Conservation (phyloP, 2,329 filamentous ascomycete species). For the Ilyonectria sp. region DNA sequence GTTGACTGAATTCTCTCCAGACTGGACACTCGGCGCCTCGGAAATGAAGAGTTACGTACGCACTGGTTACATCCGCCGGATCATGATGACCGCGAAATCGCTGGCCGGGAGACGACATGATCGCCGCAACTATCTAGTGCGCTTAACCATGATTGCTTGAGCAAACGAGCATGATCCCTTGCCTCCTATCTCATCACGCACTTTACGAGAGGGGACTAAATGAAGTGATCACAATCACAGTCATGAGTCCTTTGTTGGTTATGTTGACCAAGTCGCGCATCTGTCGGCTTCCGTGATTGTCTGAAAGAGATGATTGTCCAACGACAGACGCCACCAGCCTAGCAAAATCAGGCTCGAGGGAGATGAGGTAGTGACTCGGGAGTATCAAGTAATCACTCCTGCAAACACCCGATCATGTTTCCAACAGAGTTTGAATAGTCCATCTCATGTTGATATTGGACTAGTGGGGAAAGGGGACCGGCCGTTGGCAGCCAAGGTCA, state of each 20-base stretch:
- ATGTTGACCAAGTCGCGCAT: not conserved
- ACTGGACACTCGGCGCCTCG: not conserved
- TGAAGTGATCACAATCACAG: not conserved
- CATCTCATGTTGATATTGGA: not conserved
- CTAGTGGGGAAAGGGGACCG: too few relatives aligned
- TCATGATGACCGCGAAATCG: not conserved
- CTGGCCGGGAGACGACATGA: conserved; percentile 1
- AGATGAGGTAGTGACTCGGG: too few relatives aligned
- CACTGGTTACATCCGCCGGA: not conserved
- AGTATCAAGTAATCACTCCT: not conserved
- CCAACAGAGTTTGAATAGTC: not conserved
- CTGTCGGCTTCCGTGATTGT: not conserved
- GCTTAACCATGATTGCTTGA: not conserved
- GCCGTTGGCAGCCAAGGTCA: too few relatives aligned
- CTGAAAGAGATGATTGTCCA: conserved; percentile 11
- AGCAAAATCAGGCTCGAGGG: conserved; percentile 10
- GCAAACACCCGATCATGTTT: conserved; percentile 10
- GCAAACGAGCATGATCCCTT: not conserved
- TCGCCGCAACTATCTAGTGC: conserved; percentile 3
- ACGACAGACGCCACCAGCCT: not conserved
- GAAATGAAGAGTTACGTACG: not conserved
- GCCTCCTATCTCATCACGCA: not conserved
- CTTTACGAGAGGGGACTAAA: not conserved
- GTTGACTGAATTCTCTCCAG: conserved; percentile 10
- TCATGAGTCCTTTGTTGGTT: not conserved